These are phyloP conservation scores for Asterophora parasitica DNA, from an alignment of 768 basidiomycete genomes.

Conservation along the genomic window DNA sequence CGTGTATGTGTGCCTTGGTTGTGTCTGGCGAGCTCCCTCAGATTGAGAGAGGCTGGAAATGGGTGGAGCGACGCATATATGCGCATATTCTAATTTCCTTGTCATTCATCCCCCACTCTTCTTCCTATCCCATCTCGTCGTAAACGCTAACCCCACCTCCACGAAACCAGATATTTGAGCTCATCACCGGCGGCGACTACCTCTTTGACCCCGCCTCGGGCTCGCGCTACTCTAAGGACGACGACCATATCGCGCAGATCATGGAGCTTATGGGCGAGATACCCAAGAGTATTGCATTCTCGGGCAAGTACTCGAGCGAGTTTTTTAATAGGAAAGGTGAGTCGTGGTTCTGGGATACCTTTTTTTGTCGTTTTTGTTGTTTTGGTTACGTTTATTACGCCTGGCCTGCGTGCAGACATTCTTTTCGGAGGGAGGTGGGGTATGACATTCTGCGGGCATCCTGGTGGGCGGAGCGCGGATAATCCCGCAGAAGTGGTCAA, in stretches of 20 bases:
- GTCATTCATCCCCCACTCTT: background rate
- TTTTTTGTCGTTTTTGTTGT: too few relatives aligned
- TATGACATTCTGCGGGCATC: too few relatives aligned
- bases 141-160: too few relatives aligned
- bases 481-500: too few relatives aligned
- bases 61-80: background rate
- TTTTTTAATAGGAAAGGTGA: slow-evolving; percentile 95
- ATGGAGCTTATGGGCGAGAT: slow-evolving; percentile 94
- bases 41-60: too few relatives aligned
- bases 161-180: slow-evolving; percentile 74
- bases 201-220: slow-evolving; percentile 97
- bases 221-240: slow-evolving; percentile 92
- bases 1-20: too few relatives aligned
- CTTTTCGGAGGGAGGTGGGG: too few relatives aligned
- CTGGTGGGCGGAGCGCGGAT: too few relatives aligned
- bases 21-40: too few relatives aligned
- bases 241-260: slow-evolving; percentile 96
- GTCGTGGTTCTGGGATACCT: slow-evolving; percentile 20
- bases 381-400: background rate
- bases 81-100: background rate
- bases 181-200: slow-evolving; percentile 95
- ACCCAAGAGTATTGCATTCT: slow-evolving; percentile 75
- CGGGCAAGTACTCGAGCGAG: slow-evolving; percentile 90
- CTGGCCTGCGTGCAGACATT: too few relatives aligned
- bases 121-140: too few relatives aligned